A percentile compares a stretch with the other conserved stretches of the same genome.
Evolutionary conservation across 1,284 basidiomycete genomes (phyloP).

Genomic region (Leccinum subfulvum): DNA sequence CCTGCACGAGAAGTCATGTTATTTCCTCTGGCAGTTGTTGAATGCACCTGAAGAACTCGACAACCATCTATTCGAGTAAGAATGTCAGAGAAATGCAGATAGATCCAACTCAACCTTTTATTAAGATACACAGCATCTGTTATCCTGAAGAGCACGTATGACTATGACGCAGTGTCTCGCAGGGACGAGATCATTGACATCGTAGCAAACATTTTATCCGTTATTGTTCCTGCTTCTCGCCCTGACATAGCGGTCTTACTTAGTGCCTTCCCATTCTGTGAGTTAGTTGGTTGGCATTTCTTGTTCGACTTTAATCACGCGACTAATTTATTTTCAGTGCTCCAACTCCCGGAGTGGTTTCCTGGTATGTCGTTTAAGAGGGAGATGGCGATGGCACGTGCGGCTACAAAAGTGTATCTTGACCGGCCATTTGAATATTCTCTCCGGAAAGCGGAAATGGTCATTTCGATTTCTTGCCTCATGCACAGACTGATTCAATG

Average conservation of each 20-base stretch:
- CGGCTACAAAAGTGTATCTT: not conserved
- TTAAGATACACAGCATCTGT: not conserved
- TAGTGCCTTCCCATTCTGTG: conserved; percentile 3
- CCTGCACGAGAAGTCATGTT: conserved; percentile 13
- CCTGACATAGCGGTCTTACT: not conserved
- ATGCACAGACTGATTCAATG: not conserved
- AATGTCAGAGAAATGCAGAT: not conserved
- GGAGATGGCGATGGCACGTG: conserved; percentile 8
- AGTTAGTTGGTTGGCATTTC: not conserved
- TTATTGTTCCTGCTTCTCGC: not conserved
- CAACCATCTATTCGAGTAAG: conserved; percentile 16
- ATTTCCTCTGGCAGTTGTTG: conserved; percentile 13
- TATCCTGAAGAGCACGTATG: conserved; percentile 16
- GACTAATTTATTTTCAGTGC: conserved; percentile 2
- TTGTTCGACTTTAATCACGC: not conserved
- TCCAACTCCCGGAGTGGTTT: conserved; percentile 21
- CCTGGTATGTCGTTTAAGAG: conserved; percentile 7
- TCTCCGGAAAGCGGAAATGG: not conserved
- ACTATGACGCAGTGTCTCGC: conserved; percentile 16
- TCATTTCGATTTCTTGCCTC: not conserved
- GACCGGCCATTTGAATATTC: conserved; percentile 9
- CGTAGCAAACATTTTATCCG: not conserved
- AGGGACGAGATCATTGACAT: conserved; percentile 12
- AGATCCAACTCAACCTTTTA: not conserved
- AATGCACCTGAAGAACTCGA: conserved; percentile 6